Evolutionary conservation across 1,284 basidiomycete genomes (phyloP).

Genomic region (Chiua sp.): DNA sequence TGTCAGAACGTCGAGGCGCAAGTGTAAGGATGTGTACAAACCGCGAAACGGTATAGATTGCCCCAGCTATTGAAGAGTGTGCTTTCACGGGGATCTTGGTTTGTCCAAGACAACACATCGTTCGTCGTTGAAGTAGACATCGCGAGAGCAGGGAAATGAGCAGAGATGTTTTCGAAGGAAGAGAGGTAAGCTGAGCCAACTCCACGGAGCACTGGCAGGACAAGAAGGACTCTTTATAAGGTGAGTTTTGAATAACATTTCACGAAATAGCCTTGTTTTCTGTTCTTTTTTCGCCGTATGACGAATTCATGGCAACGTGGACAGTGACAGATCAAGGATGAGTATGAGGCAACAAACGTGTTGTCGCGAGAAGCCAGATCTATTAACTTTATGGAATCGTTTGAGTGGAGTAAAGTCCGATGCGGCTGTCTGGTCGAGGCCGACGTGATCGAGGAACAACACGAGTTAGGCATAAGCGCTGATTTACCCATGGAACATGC

Average conservation of each 20-base stretch:
- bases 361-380: slow-evolving; percentile 63
- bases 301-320: slow-evolving; percentile 77
- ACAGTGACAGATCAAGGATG: slow-evolving; percentile 69
- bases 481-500: slow-evolving; percentile 43
- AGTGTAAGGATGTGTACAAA: slow-evolving; percentile 36
- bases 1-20: slow-evolving; percentile 24
- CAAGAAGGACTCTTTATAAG: slow-evolving; percentile 49
- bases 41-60: slow-evolving; percentile 81
- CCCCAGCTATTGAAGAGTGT: slow-evolving; percentile 81
- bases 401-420: slow-evolving; percentile 73
- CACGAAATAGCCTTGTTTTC: slow-evolving; percentile 43
- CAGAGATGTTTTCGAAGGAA: slow-evolving; percentile 32
- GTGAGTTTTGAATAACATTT: slow-evolving; percentile 42
- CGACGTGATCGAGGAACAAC: slow-evolving; percentile 67
- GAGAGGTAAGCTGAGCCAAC: slow-evolving; percentile 30
- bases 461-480: slow-evolving; percentile 62
- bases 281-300: slow-evolving; percentile 53
- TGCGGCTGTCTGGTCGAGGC: slow-evolving; percentile 52
- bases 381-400: slow-evolving; percentile 58
- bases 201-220: slow-evolving; percentile 25
- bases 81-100: slow-evolving; percentile 82
- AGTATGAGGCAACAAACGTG: slow-evolving; percentile 72
- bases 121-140: slow-evolving; percentile 61
- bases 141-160: slow-evolving; percentile 23
- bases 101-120: slow-evolving; percentile 84